Conservation (phyloP, 805 yeast species). For the Sugiyamaella americana region DNA sequence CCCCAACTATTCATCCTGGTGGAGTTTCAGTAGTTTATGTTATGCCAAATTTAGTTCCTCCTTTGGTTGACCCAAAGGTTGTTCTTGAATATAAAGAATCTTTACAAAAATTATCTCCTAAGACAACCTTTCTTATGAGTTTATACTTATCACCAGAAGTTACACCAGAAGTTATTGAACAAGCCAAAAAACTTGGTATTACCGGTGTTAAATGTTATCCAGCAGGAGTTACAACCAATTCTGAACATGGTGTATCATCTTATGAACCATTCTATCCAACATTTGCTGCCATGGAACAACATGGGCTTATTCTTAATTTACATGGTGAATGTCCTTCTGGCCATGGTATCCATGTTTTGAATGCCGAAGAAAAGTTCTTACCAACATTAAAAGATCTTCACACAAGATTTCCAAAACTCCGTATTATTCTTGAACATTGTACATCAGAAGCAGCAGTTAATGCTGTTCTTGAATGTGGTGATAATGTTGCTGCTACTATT, state of each 20-base stretch:
- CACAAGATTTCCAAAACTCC: slow-evolving; percentile 73
- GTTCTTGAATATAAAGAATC: slow-evolving; percentile 64
- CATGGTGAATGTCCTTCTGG: slow-evolving; percentile 93
- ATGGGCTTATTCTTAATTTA: slow-evolving; percentile 71
- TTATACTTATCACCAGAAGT: slow-evolving; percentile 71
- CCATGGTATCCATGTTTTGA: slow-evolving; percentile 77
- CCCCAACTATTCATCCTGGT: slow-evolving; percentile 87
- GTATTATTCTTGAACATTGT: slow-evolving; percentile 90
- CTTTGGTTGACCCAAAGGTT: slow-evolving; percentile 68
- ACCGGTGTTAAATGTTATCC: slow-evolving; percentile 96
- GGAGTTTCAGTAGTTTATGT: slow-evolving; percentile 88
- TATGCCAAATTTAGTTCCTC: slow-evolving; percentile 96
- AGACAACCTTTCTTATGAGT: slow-evolving; percentile 87
- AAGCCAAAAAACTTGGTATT: slow-evolving; percentile 66
- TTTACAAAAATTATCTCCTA: slow-evolving; percentile 62
- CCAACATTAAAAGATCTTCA: slow-evolving; percentile 83
- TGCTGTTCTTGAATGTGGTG: slow-evolving; percentile 63
- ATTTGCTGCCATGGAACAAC: slow-evolving; percentile 79
- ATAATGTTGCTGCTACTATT: slow-evolving; percentile 81
- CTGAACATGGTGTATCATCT: slow-evolving; percentile 84
- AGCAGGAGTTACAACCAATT: slow-evolving; percentile 98
- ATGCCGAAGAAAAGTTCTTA: slow-evolving; percentile 87
- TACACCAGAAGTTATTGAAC: slow-evolving; percentile 77
- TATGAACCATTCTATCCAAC: slow-evolving; percentile 84
- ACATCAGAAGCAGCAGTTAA: slow-evolving; percentile 86